Base-by-base conservation (phyloP, 768 basidiomycete species). In the Tricholoma terreum region DNA sequence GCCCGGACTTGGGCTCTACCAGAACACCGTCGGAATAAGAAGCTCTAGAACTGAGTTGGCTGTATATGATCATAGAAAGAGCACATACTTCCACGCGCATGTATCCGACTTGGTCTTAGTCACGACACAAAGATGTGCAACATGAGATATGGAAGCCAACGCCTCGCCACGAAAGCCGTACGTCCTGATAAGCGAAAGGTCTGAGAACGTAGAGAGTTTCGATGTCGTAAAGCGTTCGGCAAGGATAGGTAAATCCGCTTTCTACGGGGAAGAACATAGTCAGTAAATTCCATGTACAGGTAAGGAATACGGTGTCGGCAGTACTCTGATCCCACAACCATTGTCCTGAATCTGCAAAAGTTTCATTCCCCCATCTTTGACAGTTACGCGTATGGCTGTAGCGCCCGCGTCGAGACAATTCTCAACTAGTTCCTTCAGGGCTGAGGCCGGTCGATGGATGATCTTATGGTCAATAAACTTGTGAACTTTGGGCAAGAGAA, bases 101-200 rank as follows among this genome's bases (percentile, higher is more conserved):
- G 79, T 72, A 38, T 94, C 92, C 0, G 76, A 65, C 67, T 84
- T 90, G 0, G 90, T 93, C 76, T 98, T 98, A 5, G 94, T 97
- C n/a, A 90, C 74, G 9, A 98, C 89, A 15, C 85, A 84, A 55
- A 99, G 77, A 69, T 90, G 90, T 1, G 94, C 87, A 38, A 96
- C 92, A 72, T 97, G 94, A 4, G 93, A 95, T 58, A 99, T 92
- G 11, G 93, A 95, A 2, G 96, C 97, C 49, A 99, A 75, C 0
- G 97, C 97, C 74, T 99, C 97, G 27, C 97, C 96, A 52, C 97
- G 84, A 71, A 99, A 99, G 0, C 97, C 97, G 70, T 98, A 98
- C 0, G 96, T 98, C 2, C 82, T 79, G 34, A 99, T 78, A n/a
- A 77, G 78, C 33, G 86, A 84, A 54, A 99, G 71, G 67, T 99